phyloP scores from a whole-genome alignment of 2,329 filamentous ascomycete genomes.

The Cucurbitaria berberidis region DNA sequence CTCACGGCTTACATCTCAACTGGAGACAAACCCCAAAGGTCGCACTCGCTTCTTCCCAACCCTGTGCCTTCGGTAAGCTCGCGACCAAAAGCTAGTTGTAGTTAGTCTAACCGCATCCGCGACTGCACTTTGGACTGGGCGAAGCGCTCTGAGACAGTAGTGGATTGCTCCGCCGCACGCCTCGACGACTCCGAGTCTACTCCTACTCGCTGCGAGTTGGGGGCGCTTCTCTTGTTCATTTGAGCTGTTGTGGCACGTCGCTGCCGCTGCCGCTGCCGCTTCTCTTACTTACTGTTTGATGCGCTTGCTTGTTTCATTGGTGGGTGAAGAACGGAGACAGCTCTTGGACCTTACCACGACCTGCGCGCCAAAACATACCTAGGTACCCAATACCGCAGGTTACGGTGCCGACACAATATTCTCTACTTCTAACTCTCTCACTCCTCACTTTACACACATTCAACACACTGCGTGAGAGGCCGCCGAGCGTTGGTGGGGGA shows the following conservation, averaged over 20 bases:
- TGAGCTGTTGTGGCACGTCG: conserved; percentile 14
- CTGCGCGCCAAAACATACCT: conserved; percentile 9
- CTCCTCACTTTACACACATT: background rate
- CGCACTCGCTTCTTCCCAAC: conserved; percentile 3
- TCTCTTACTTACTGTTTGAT: conserved; percentile 8
- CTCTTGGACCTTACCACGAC: conserved; percentile 9
- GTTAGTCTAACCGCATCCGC: background rate
- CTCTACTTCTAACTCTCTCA: background rate
- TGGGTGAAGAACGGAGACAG: conserved; percentile 6
- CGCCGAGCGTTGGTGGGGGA: conserved; percentile 4
- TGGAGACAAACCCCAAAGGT: background rate
- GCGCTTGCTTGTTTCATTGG: conserved; percentile 16
- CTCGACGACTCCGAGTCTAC: conserved; percentile 1
- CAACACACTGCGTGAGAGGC: background rate
- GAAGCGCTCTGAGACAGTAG: conserved; percentile 13
- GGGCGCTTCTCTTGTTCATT: conserved; percentile 1
- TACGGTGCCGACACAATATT: background rate
- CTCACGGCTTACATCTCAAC: conserved; percentile 2
- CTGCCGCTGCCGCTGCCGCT: conserved; percentile 4
- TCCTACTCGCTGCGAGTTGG: background rate
- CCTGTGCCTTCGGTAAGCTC: conserved; percentile 1
- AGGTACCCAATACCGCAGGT: conserved; percentile 3
- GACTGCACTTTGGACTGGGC: conserved; percentile 9
- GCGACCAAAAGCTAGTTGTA: conserved; percentile 3
- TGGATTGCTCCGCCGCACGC: background rate